Evolutionary conservation across 2,329 filamentous ascomycete species (phyloP).

Genomic region (Pseudovirgaria hyperparasitica): DNA sequence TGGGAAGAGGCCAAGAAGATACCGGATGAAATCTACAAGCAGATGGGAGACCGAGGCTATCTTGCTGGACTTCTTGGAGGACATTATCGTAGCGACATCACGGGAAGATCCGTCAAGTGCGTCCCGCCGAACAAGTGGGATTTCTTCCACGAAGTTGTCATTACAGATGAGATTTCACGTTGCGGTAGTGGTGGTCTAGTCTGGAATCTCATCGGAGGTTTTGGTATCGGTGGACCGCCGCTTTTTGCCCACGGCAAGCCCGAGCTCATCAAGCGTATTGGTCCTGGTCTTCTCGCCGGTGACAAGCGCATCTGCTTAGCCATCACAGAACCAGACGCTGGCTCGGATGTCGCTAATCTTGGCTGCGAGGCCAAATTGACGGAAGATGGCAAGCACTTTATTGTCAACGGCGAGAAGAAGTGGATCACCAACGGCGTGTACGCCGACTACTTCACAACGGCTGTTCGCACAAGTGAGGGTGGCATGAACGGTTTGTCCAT

Average conservation of each 20-base stretch:
- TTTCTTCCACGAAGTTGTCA: conserved; percentile 90
- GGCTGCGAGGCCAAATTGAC: conserved; percentile 91
- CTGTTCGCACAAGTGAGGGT: conserved; percentile 73
- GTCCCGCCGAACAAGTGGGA: conserved; percentile 89
- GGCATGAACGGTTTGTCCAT: conserved; percentile 92
- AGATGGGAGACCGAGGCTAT: conserved; percentile 88
- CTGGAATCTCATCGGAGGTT: conserved; percentile 96
- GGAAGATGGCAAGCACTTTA: conserved; percentile 96
- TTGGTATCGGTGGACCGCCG: conserved; percentile 86
- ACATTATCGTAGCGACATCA: conserved; percentile 66
- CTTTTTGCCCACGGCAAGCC: conserved; percentile 86
- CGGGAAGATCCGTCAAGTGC: conserved; percentile 56
- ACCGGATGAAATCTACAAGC: conserved; percentile 80
- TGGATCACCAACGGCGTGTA: conserved; percentile 99
- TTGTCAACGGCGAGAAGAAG: conserved; percentile 99
- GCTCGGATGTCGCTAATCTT: conserved; percentile 87
- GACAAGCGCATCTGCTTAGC: conserved; percentile 97
- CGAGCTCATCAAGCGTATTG: conserved; percentile 69
- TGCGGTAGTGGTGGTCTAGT: conserved; percentile 83
- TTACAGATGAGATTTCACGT: conserved; percentile 90
- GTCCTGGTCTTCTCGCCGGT: conserved; percentile 76
- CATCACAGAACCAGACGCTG: conserved; percentile 91
- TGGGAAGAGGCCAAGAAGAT: conserved; percentile 96
- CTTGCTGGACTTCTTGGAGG: conserved; percentile 82
- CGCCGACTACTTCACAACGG: conserved; percentile 95